Percentiles rank a stretch among this genome's conserved stretches.
Conservation (phyloP, 495 filamentous ascomycete genomes). For the Trichoderma orchidacearum region DNA sequence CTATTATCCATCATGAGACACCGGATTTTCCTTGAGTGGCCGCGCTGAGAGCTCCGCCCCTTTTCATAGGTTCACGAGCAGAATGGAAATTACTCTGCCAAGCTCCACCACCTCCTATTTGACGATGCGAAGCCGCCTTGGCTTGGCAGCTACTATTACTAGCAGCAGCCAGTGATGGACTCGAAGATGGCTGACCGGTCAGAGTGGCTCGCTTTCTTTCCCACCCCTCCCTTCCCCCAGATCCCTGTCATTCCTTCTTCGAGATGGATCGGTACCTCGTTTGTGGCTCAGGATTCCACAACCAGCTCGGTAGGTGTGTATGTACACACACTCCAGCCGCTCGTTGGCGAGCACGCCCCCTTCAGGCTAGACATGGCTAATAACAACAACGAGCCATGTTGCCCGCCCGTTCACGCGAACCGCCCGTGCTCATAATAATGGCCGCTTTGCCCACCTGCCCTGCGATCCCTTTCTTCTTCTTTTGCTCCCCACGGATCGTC, state of each 20-base stretch:
- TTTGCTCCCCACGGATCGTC: slow-evolving; percentile 26
- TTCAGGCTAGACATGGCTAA: neutral
- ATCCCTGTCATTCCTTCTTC: neutral
- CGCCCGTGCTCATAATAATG: slow-evolving; percentile 1
- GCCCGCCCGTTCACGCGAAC: neutral
- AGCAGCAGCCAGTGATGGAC: neutral
- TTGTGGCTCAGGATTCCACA: neutral
- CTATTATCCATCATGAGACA: no score
- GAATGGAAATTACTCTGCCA: neutral
- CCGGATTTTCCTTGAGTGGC: no score
- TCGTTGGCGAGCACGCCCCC: neutral
- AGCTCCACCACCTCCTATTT: neutral
- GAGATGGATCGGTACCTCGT: neutral
- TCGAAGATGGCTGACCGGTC: neutral
- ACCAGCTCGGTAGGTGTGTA: neutral
- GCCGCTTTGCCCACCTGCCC: slow-evolving; percentile 4
- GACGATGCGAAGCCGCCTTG: neutral
- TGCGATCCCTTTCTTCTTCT: slow-evolving; percentile 24
- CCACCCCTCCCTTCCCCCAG: neutral
- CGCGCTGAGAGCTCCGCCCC: neutral
- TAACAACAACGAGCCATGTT: neutral
- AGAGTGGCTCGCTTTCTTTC: neutral
- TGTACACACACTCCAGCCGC: neutral
- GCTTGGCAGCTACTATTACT: neutral
- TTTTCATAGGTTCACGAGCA: neutral